Conservation (phyloP, 345 rosid genomes). For the Nasturtium officinale region DNA sequence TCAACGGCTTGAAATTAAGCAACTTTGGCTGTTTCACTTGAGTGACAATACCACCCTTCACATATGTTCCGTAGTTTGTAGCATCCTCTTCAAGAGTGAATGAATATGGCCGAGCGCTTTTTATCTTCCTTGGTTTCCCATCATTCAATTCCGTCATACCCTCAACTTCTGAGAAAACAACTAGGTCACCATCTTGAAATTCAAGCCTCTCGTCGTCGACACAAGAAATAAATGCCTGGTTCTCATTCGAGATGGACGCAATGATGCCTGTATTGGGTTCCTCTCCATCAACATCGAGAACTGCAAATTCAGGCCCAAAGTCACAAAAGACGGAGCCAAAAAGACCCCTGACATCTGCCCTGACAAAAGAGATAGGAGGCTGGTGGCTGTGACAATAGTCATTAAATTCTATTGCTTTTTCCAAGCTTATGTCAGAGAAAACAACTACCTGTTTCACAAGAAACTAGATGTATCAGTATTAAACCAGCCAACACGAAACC, state of each 20-base stretch:
- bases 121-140: conserved; percentile 92
- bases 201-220: conserved; percentile 98
- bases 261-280: conserved; percentile 95
- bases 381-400: conserved; percentile 85
- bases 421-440: conserved; percentile 75
- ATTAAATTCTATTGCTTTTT: conserved; percentile 75
- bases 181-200: conserved; percentile 95
- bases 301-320: conserved; percentile 91
- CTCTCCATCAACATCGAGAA: conserved; percentile 92
- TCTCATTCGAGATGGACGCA: conserved; percentile 91
- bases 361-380: conserved; percentile 89
- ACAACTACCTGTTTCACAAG: conserved; percentile 76
- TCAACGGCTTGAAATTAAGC: conserved; percentile 81
- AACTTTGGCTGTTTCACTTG: conserved; percentile 90
- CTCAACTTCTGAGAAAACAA: conserved; percentile 92
- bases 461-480: conserved; percentile 23
- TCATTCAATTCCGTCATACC: conserved; percentile 96
- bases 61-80: conserved; percentile 58
- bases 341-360: conserved; percentile 94
- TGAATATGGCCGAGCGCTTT: conserved; percentile 82
- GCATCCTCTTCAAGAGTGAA: conserved; percentile 93
- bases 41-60: conserved; percentile 95
- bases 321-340: conserved; percentile 97
- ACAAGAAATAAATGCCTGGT: conserved; percentile 82
- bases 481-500: conserved; percentile 23